Percentiles rank a stretch among this genome's conserved stretches.
Conservation (phyloP, 176 grass and related monocot species). For the Ampelocalamus luodianensis region DNA sequence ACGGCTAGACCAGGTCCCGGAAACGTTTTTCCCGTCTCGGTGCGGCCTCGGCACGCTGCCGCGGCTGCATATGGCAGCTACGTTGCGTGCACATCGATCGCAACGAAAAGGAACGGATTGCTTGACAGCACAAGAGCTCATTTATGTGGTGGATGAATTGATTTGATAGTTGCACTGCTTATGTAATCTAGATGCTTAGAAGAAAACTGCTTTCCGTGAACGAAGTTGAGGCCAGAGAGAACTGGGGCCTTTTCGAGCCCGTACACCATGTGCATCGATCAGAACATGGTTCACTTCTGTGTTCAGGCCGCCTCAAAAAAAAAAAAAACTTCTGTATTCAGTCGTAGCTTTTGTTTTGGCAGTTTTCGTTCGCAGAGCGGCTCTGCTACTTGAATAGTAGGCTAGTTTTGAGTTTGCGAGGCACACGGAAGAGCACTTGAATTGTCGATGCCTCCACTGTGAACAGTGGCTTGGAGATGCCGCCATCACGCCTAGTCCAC, state of each 20-base stretch:
- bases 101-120: neutral
- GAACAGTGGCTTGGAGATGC: neutral
- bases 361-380: neutral
- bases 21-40: neutral
- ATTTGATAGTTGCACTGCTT: neutral
- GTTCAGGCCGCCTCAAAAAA: neutral
- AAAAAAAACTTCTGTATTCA: neutral
- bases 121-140: neutral
- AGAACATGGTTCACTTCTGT: neutral
- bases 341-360: neutral
- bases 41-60: conserved; percentile 37
- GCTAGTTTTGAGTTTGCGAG: neutral
- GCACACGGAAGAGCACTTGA: neutral
- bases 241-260: neutral
- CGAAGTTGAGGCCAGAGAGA: neutral
- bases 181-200: neutral
- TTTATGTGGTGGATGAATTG: neutral
- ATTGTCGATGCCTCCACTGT: neutral
- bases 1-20: neutral
- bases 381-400: neutral
- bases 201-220: neutral
- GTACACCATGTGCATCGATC: neutral
- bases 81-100: neutral
- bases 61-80: conserved; percentile 5
- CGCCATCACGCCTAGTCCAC: neutral